These are phyloP conservation scores for Dendrostoma leiphaemia DNA, from an alignment of 2,329 filamentous ascomycete genomes.

Conservation along the genomic window DNA sequence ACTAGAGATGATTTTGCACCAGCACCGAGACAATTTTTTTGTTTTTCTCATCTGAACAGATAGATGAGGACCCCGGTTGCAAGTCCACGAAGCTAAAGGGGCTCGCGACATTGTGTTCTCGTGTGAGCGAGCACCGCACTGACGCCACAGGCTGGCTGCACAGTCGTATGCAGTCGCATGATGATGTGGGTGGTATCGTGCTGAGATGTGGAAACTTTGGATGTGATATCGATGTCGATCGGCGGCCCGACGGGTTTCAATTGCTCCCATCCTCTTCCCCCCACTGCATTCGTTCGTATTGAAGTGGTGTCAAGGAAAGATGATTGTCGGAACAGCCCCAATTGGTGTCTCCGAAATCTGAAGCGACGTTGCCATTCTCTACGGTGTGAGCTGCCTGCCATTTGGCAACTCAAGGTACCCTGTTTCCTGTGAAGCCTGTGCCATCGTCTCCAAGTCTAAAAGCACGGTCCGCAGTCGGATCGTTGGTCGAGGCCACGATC, in stretches of 20 bases:
- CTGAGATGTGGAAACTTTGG: neutral
- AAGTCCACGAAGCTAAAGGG: too few species aligned
- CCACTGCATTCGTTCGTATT: neutral
- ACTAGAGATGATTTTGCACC: neutral
- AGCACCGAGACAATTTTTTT: neutral
- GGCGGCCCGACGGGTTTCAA: neutral
- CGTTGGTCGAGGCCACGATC: too few species aligned
- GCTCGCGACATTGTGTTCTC: neutral
- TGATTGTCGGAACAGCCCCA: too few species aligned
- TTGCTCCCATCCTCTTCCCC: neutral
- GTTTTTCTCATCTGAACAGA: neutral
- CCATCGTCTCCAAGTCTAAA: too few species aligned
- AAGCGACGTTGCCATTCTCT: too few species aligned
- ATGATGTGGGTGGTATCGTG: constrained; percentile 12
- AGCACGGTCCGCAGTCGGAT: too few species aligned
- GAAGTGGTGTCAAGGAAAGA: neutral
- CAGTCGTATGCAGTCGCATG: neutral
- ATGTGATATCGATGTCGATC: constrained; percentile 11
- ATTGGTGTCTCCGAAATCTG: too few species aligned
- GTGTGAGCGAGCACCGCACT: neutral
- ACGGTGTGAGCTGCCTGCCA: too few species aligned
- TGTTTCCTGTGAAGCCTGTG: too few species aligned
- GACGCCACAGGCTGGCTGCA: too few species aligned
- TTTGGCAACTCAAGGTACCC: too few species aligned
- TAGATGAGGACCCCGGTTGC: too few species aligned